Evolutionary conservation across 257 asterid genomes (phyloP).

Genomic region (Osmanthus fragrans): DNA sequence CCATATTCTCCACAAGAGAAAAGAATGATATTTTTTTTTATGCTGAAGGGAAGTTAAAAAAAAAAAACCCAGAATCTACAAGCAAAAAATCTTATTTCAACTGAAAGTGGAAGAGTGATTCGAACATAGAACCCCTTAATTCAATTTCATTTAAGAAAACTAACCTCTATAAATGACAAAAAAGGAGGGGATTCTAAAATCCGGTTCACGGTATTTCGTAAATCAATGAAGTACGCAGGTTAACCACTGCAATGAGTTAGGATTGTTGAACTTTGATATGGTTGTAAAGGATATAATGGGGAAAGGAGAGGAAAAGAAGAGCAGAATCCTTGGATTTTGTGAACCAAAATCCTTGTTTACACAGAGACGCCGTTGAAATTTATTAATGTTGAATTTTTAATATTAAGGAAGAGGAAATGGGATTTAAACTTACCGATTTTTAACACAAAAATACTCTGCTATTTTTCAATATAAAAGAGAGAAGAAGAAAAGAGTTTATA

Average conservation of each 20-base stretch:
- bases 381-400: too few species aligned
- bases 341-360: constrained; percentile 7
- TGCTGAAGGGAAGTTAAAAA: neutral
- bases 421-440: too few species aligned
- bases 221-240: constrained; percentile 24
- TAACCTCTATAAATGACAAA: constrained; percentile 32
- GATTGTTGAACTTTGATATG: too few species aligned
- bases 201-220: constrained; percentile 42
- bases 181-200: constrained; percentile 27
- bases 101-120: constrained; percentile 13
- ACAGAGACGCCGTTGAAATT: too few species aligned
- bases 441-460: too few species aligned
- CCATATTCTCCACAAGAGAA: constrained; percentile 36
- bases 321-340: too few species aligned
- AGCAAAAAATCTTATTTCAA: constrained; percentile 40
- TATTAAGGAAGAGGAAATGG: too few species aligned
- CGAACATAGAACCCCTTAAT: constrained; percentile 28
- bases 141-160: constrained; percentile 23
- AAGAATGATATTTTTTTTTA: constrained; percentile 17
- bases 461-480: too few species aligned
- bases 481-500: too few species aligned
- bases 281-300: too few species aligned
- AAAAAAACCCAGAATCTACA: constrained; percentile 42
- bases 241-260: constrained; percentile 19
- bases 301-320: too few species aligned